Base-by-base conservation (phyloP, 768 basidiomycete genomes). In the Suillus subaureus region DNA sequence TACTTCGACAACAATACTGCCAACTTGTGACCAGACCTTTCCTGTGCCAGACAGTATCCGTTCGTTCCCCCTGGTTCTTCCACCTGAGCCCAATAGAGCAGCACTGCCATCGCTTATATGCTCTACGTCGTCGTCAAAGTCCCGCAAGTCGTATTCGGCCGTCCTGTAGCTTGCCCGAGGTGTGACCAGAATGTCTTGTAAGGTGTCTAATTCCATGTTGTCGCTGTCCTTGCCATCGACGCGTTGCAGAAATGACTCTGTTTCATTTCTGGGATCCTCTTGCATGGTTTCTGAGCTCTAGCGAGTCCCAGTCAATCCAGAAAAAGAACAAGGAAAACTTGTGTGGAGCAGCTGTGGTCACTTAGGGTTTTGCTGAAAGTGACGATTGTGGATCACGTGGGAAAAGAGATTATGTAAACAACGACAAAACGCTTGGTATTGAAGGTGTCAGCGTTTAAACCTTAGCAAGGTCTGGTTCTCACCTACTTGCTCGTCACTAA, bases 1-100 rank as follows among this genome's bases (percentile, higher is more conserved):
- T 71, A 92, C 92, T 85, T 94, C 91, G 28, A 90, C 73, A 47
- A 92, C 87, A 61, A 93, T 91, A 43, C 82, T 75, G 69, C 81
- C 81, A 12, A 87, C 79, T 71, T 88, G 88, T 1, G 78, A 72
- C 89, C 90, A 91, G 16, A 82, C 63, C 35, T 23, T 15, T 55
- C 31, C 21, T 40, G 42, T 13, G 61, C 70, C 62, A 61, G 49
- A 67, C 61, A 40, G 68, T 61, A 71, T 68, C 55, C 70, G 73
- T 60, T 75, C 74, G 2, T 64, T 70, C 9, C 71, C 74, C n/a
- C 73, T 72, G 8, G 71, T 71, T 49, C 75, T 71, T 33, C 69
- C 70, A 39, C 70, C 72, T 51, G 77, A 68, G 23, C 74, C 77
- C 3, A 90, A 76, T 6, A 91, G 75, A 3, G 84, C 85, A 28